Percentiles rank a stretch among this genome's conserved stretches.
phyloP scores from a whole-genome alignment of 768 basidiomycete genomes.

The Hydnum rufescens region DNA sequence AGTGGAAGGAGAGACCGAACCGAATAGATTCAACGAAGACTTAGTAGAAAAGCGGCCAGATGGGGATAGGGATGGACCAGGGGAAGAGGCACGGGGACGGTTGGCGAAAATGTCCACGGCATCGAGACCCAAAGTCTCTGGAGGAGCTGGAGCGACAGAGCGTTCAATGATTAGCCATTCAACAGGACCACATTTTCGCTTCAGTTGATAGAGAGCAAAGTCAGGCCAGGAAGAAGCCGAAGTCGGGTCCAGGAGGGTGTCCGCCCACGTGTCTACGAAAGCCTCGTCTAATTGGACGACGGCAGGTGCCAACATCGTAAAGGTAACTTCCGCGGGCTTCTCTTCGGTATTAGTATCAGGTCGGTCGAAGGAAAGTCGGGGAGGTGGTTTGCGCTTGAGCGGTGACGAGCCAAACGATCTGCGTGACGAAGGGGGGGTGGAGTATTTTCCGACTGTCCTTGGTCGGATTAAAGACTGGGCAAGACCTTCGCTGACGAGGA shows the following conservation, averaged over 20 bases:
- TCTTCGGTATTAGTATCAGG: not conserved
- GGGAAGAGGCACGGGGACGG: not conserved
- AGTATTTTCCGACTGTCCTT: not conserved
- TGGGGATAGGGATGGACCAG: not conserved
- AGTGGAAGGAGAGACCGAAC: not conserved
- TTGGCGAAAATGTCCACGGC: not conserved
- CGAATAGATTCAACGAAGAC: not conserved
- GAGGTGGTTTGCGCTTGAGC: not conserved
- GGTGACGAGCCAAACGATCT: not conserved
- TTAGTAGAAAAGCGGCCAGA: not conserved
- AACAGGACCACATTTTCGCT: constrained; percentile 11
- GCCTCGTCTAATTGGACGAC: constrained; percentile 44
- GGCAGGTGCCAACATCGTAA: not conserved
- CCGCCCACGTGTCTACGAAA: constrained; percentile 68
- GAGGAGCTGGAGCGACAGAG: not conserved
- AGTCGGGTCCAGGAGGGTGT: constrained; percentile 43
- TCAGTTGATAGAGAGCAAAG: constrained; percentile 53
- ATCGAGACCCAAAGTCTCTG: not conserved
- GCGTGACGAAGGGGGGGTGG: not conserved
- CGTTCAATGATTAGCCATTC: not conserved
- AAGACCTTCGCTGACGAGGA: not conserved
- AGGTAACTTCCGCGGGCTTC: not conserved
- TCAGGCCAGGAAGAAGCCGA: constrained; percentile 41
- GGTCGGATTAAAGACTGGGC: not conserved
- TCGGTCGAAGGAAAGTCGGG: not conserved